Evolutionary conservation across 176 grass and related monocot genomes (phyloP), one percentile per base, ranked within the genome.

Genomic region (Olyra latifolia): DNA sequence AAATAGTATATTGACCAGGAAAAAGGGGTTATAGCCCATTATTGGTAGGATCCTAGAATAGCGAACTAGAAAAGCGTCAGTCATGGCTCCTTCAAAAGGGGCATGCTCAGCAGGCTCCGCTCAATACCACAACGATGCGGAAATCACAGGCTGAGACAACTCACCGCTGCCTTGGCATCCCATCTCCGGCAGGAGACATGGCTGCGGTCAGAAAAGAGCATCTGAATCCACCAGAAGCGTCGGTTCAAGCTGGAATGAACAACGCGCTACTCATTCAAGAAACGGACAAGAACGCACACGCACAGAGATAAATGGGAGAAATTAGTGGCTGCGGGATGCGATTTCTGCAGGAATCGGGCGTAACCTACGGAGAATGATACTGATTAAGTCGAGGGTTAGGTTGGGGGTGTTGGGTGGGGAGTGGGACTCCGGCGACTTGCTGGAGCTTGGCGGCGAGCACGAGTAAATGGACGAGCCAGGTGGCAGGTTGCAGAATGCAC

Each of bases 111-210:
- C 5, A 35, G 23, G 27, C n/a, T 66, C 52, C 60, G 24, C 46
- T 0, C n/a, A 55, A 67, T 35, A 17, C 24, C 28, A 54, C 82
- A 48, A 25, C 28, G 38, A 54, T 49, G 27, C n/a, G 15, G 8
- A 25, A 63, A 48, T 46, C 1, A 29, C 35, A 66, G 17, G n/a
- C n/a, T n/a, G 30, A 27, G 23, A 42, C 7, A 46, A 44, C 71
- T 83, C 71, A 83, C 80, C 58, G 29, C 30, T n/a, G 29, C 45
- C 32, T 42, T 14, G 30, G 29, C 10, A n/a, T 19, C 42, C 15
- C 73, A 38, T 62, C 74, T 32, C 44, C 15, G 35, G 55, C 28
- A 64, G 50, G 53, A 41, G 68, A 45, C 82, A 84, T 78, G 7
- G n/a, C 29, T 14, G 32, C 14, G 8, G 16, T 49, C 20, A 77